phyloP scores from a whole-genome alignment of 176 grass and related monocot species.

The Oryza longistaminata region DNA sequence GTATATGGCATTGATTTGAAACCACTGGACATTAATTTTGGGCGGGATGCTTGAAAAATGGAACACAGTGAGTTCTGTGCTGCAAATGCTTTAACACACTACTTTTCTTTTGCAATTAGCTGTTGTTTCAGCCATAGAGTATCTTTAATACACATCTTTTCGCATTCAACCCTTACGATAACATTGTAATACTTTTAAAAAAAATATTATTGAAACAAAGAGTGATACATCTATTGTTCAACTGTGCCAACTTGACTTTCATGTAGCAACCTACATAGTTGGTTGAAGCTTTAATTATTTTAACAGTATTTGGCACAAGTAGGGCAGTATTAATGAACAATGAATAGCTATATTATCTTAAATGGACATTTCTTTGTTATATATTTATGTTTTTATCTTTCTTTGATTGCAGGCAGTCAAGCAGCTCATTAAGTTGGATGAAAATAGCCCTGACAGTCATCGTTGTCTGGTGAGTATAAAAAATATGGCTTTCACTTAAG shows the following conservation, averaged over 20 bases:
- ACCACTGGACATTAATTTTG: neutral
- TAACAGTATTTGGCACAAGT: neutral
- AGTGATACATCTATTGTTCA: neutral
- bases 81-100: neutral
- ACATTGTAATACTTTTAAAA: neutral
- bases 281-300: neutral
- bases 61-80: neutral
- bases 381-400: neutral
- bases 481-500: neutral
- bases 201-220: neutral
- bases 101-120: neutral
- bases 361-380: neutral
- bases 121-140: neutral
- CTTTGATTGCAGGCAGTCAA: conserved; percentile 81
- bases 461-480: conserved; percentile 76
- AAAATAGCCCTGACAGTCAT: conserved; percentile 77
- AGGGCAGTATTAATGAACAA: conserved; percentile 2
- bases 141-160: neutral
- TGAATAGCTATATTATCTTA: neutral
- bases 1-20: neutral
- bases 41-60: neutral
- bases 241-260: neutral
- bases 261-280: neutral
- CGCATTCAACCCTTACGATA: neutral
- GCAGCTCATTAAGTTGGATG: conserved; percentile 83